These are phyloP conservation scores for Clonostachys chloroleuca DNA, from an alignment of 2,329 filamentous ascomycete species.

Conservation along the genomic window DNA sequence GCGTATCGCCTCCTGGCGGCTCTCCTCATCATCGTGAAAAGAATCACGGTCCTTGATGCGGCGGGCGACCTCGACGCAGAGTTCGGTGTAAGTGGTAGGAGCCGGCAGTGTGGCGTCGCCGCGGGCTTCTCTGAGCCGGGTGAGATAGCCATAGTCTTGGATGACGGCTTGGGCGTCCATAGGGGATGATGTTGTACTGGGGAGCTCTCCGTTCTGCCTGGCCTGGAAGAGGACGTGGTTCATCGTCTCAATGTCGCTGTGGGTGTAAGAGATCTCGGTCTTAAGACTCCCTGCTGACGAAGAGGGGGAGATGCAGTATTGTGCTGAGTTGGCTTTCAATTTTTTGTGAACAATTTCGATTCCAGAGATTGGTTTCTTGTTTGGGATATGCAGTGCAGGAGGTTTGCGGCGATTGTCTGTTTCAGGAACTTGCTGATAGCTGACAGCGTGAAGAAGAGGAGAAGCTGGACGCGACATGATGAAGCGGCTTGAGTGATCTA, in stretches of 20 bases:
- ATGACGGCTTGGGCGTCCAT: conserved; percentile 16
- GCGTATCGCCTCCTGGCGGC: conserved; percentile 10
- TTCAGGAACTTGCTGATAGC: no score
- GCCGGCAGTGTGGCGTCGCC: conserved; percentile 7
- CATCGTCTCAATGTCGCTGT: conserved; percentile 21
- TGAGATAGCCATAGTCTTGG: conserved; percentile 23
- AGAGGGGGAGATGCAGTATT: not conserved
- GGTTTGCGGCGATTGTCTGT: no score
- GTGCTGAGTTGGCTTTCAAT: no score
- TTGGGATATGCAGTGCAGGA: no score
- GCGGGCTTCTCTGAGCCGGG: conserved; percentile 17
- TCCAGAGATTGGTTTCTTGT: no score
- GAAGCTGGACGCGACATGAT: no score
- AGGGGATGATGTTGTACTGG: conserved; percentile 15
- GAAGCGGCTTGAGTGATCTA: no score
- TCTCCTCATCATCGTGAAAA: conserved; percentile 7
- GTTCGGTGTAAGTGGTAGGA: conserved; percentile 10
- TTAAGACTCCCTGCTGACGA: not conserved
- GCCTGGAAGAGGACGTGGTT: conserved; percentile 17
- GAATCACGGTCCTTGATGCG: conserved; percentile 28
- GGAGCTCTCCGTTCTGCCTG: conserved; percentile 22
- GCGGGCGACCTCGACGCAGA: conserved; percentile 23
- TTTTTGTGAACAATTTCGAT: no score
- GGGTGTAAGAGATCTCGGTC: conserved; percentile 1
- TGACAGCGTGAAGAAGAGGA: no score